phyloP scores from a whole-genome alignment of 108 stramenopile genomes.

The Cyclotella atomus region DNA sequence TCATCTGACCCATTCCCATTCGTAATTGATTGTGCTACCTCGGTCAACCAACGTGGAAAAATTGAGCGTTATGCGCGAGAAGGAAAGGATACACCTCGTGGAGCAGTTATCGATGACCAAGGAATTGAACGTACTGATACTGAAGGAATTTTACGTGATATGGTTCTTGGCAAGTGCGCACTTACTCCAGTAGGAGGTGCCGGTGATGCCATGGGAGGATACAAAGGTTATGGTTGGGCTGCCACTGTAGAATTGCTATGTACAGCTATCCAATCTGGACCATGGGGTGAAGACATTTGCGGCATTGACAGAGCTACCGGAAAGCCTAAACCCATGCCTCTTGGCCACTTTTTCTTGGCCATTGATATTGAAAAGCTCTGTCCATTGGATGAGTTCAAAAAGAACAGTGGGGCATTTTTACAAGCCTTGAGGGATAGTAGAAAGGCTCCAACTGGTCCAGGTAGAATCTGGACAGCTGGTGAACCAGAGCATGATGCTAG shows the following conservation, averaged over 20 bases:
- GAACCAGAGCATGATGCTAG: conserved; percentile 67
- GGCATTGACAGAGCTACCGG: conserved; percentile 67
- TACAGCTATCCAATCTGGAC: conserved; percentile 67
- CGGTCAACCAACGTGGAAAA: conserved; percentile 71
- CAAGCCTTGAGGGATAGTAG: conserved; percentile 56
- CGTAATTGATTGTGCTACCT: conserved; percentile 73
- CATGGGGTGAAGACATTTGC: conserved; percentile 68
- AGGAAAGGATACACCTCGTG: conserved; percentile 60
- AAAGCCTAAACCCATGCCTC: conserved; percentile 67
- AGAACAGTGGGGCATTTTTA: conserved; percentile 55
- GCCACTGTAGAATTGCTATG: conserved; percentile 67
- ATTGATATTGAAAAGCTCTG: conserved; percentile 70
- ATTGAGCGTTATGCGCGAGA: conserved; percentile 67
- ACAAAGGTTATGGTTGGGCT: conserved; percentile 78
- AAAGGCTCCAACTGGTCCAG: conserved; percentile 61
- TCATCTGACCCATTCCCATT: conserved; percentile 60
- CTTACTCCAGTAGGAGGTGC: conserved; percentile 71
- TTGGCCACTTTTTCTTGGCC: conserved; percentile 75
- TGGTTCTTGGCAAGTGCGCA: conserved; percentile 70
- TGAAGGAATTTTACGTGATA: conserved; percentile 66
- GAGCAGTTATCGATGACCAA: conserved; percentile 63
- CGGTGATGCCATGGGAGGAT: conserved; percentile 70
- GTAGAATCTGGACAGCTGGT: conserved; percentile 74
- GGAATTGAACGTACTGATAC: conserved; percentile 70
- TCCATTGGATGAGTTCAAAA: conserved; percentile 63